A percentile compares a stretch with the other conserved stretches of the same genome.
Evolutionary conservation across 345 rosid genomes (phyloP).

Genomic region (Populus deltoides): DNA sequence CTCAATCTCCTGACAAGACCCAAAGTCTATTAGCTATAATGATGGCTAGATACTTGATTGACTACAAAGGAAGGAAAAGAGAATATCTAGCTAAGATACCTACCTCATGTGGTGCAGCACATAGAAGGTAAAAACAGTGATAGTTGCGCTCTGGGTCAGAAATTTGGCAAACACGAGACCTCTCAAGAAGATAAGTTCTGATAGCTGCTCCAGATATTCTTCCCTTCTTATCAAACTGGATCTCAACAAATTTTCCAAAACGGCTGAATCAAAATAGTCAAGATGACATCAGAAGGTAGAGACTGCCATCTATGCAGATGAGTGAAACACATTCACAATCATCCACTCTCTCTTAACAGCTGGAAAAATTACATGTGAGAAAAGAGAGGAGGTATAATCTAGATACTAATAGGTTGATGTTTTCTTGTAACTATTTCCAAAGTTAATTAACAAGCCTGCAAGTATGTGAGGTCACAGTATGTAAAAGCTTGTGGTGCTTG

Average conservation of each 20-base stretch:
- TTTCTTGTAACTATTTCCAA: neutral
- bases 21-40: conserved; percentile 22
- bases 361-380: neutral
- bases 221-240: conserved; percentile 74
- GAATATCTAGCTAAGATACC: conserved; percentile 14
- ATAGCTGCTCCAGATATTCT: conserved; percentile 94
- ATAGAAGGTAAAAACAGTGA: conserved; percentile 90
- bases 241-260: conserved; percentile 92
- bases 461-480: neutral
- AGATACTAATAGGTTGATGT: neutral
- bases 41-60: conserved; percentile 3
- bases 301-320: neutral
- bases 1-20: conserved; percentile 63
- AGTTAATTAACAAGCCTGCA: neutral
- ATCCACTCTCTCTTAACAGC: neutral
- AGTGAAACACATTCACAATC: neutral
- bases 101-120: conserved; percentile 86
- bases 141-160: conserved; percentile 90
- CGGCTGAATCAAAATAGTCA: conserved; percentile 50
- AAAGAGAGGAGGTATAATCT: neutral
- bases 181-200: conserved; percentile 89
- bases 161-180: conserved; percentile 95
- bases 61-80: conserved; percentile 5
- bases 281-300: conserved; percentile 7
- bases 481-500: conserved; percentile 5